These are phyloP conservation scores for Penicillium pancosmium DNA, from an alignment of 495 filamentous ascomycete species.

Conservation along the genomic window DNA sequence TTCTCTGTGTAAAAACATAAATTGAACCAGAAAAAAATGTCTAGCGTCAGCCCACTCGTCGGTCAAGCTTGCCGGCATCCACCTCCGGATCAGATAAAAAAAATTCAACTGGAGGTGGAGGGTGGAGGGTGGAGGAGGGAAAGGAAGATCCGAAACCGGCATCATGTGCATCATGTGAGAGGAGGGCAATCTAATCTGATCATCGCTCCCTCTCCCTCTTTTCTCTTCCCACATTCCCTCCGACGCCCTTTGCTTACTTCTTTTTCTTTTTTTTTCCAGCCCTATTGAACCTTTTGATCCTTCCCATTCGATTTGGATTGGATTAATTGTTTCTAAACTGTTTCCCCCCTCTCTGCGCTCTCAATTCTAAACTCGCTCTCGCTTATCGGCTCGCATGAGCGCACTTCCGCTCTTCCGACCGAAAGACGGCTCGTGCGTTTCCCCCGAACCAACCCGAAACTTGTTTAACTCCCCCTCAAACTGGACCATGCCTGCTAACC, in stretches of 20 bases:
- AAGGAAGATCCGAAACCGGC: constrained; percentile 31
- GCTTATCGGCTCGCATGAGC: constrained; percentile 41
- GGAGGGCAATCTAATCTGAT: constrained; percentile 49
- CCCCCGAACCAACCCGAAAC: constrained; percentile 29
- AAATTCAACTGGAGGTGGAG: constrained; percentile 6
- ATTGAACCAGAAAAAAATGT: neutral
- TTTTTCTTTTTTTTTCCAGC: neutral
- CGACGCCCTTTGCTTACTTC: constrained; percentile 15
- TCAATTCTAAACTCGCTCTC: constrained; percentile 19
- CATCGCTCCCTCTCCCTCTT: constrained; percentile 23
- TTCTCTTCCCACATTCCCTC: constrained; percentile 27
- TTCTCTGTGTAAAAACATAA: neutral
- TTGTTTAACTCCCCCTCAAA: constrained; percentile 16
- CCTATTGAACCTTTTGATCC: neutral
- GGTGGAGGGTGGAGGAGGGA: too few species aligned
- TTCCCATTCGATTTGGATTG: neutral
- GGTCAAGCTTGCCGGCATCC: constrained; percentile 16
- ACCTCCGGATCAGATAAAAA: constrained; percentile 34
- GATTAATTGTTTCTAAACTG: neutral
- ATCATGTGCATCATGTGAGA: constrained; percentile 40
- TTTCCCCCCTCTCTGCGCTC: constrained; percentile 5
- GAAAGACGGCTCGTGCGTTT: constrained; percentile 32
- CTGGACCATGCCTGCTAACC: constrained; percentile 19
- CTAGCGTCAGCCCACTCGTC: constrained; percentile 28
- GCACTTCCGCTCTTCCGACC: constrained; percentile 50